Evolutionary conservation across 1,139 yeast genomes (phyloP).

Genomic region (Candida sanyaensis): DNA sequence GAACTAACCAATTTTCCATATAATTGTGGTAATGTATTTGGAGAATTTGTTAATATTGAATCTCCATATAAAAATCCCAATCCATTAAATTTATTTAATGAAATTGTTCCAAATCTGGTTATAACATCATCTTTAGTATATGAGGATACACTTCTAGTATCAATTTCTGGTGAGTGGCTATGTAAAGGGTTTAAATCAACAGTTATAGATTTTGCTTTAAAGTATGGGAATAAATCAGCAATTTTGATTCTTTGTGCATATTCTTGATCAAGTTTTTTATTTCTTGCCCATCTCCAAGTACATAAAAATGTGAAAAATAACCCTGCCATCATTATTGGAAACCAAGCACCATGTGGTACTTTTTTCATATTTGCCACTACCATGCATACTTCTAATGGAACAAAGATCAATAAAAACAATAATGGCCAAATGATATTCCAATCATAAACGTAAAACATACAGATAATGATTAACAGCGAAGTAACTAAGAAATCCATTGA

Average conservation of each 20-base stretch:
- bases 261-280: constrained; percentile 41
- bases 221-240: constrained; percentile 27
- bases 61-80: constrained; percentile 45
- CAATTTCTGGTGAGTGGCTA: constrained; percentile 1
- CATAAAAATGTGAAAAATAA: constrained; percentile 30
- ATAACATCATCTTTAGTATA: constrained; percentile 15
- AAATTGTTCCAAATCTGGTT: constrained; percentile 23
- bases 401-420: constrained; percentile 38
- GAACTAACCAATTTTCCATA: constrained; percentile 35
- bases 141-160: background rate
- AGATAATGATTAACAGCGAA: constrained; percentile 43
- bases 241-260: constrained; percentile 29
- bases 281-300: constrained; percentile 52
- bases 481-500: constrained; percentile 57
- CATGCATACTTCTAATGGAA: constrained; percentile 48
- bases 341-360: constrained; percentile 62
- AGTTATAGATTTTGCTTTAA: constrained; percentile 20
- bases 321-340: constrained; percentile 48
- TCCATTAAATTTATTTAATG: constrained; percentile 31
- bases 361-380: constrained; percentile 51
- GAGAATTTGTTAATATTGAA: constrained; percentile 31
- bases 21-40: constrained; percentile 45
- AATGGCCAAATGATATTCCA: constrained; percentile 34
- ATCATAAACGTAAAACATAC: constrained; percentile 49
- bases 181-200: constrained; percentile 20